These are phyloP conservation scores for Phlegmacium glaucopus DNA, from an alignment of 768 basidiomycete species.

Conservation along the genomic window DNA sequence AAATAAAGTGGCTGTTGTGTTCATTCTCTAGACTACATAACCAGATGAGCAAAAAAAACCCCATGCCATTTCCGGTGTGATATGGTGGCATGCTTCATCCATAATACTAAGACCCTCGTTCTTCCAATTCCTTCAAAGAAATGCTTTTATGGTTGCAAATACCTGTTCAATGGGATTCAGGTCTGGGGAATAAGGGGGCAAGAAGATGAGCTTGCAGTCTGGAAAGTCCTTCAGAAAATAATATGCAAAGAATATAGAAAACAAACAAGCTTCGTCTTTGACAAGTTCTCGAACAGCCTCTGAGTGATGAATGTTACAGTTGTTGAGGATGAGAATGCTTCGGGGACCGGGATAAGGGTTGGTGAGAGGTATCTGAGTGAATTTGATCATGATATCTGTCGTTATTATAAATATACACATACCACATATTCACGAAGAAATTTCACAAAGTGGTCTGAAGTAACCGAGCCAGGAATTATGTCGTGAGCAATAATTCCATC, in stretches of 20 bases:
- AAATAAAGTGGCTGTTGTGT: too few species aligned
- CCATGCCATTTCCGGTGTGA: constrained; percentile 19
- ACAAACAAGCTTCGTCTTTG: constrained; percentile 13
- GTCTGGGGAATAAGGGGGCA: constrained; percentile 33
- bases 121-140: constrained; percentile 29
- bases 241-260: not conserved
- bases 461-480: constrained; percentile 13
- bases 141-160: constrained; percentile 26
- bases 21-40: constrained; percentile 11
- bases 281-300: constrained; percentile 12
- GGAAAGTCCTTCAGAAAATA: not conserved
- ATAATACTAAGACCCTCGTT: constrained; percentile 19
- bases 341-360: constrained; percentile 11
- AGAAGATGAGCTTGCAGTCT: constrained; percentile 19
- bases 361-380: constrained; percentile 15
- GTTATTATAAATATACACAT: not conserved
- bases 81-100: constrained; percentile 18
- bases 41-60: constrained; percentile 21
- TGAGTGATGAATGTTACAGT: constrained; percentile 15
- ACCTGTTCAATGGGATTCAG: constrained; percentile 32
- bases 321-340: constrained; percentile 12
- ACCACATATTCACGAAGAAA: constrained; percentile 12
- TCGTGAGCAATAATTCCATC: constrained; percentile 14
- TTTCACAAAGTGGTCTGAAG: constrained; percentile 5
- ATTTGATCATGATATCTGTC: not conserved